These are phyloP conservation scores for Solanum peruvianum DNA, from an alignment of 257 asterid species.

Conservation along the genomic window DNA sequence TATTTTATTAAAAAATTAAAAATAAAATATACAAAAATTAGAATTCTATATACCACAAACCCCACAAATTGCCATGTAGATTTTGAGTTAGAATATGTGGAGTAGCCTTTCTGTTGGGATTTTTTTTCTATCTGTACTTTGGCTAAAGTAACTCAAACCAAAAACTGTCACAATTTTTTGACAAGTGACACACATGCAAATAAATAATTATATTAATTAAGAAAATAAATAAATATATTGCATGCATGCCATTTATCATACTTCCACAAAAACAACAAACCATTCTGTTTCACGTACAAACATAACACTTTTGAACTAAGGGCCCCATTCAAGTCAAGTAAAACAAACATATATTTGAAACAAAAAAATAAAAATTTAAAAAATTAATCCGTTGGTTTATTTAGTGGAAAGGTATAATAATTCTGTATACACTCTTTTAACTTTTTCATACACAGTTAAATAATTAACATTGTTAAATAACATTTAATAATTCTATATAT, in stretches of 20 bases:
- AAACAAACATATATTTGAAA: background rate
- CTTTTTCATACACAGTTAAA: background rate
- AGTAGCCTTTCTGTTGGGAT: background rate
- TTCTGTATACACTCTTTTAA: background rate
- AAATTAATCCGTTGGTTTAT: background rate
- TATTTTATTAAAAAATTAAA: background rate
- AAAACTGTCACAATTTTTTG: background rate
- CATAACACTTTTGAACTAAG: background rate
- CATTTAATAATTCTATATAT: no score
- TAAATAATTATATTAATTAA: background rate
- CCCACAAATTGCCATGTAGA: background rate
- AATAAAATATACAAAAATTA: background rate
- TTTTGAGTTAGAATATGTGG: background rate
- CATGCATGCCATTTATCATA: background rate
- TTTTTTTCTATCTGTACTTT: background rate
- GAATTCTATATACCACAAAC: background rate
- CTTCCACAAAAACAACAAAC: background rate
- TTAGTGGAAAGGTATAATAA: background rate
- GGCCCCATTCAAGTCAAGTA: background rate
- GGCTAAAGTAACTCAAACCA: background rate
- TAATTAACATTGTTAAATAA: background rate
- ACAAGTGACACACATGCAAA: background rate
- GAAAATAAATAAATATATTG: background rate
- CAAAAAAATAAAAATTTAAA: background rate
- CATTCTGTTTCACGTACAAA: background rate